These are phyloP conservation scores for Penicillium sp. DNA, from an alignment of 2,329 filamentous ascomycete genomes.

Conservation along the genomic window DNA sequence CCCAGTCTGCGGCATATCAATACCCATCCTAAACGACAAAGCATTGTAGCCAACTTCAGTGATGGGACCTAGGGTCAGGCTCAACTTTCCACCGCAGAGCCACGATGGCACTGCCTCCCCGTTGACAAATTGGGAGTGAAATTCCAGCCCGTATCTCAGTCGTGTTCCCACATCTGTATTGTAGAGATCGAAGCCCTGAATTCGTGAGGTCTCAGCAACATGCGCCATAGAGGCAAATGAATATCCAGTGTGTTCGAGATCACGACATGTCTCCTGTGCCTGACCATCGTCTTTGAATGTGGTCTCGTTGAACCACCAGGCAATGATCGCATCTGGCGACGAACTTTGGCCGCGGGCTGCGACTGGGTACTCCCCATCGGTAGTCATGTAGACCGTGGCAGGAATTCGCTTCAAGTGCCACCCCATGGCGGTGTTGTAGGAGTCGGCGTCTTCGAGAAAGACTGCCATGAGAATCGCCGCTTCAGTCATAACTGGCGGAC, in stretches of 20 bases:
- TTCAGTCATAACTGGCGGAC: constrained; percentile 19
- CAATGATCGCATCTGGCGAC: too few relatives aligned
- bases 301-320: too few relatives aligned
- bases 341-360: constrained; percentile 3
- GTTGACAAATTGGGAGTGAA: constrained; percentile 22
- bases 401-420: constrained; percentile 25
- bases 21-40: constrained; percentile 16
- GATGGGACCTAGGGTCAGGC: constrained; percentile 14
- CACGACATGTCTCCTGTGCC: constrained; percentile 31
- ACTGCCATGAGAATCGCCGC: constrained; percentile 24
- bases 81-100: constrained; percentile 19
- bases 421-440: constrained; percentile 25
- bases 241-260: constrained; percentile 29
- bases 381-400: constrained; percentile 26
- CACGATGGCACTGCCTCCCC: constrained; percentile 14
- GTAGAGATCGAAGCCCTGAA: constrained; percentile 28
- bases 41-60: constrained; percentile 30
- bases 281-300: too few relatives aligned
- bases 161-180: constrained; percentile 19
- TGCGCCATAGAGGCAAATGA: constrained; percentile 28
- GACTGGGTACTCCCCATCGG: constrained; percentile 18
- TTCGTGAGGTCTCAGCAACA: constrained; percentile 28
- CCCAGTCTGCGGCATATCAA: constrained; percentile 24
- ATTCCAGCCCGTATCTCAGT: constrained; percentile 22
- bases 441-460: constrained; percentile 23